These are phyloP conservation scores for Penicillium herquei DNA, from an alignment of 495 filamentous ascomycete genomes.

Conservation along the genomic window DNA sequence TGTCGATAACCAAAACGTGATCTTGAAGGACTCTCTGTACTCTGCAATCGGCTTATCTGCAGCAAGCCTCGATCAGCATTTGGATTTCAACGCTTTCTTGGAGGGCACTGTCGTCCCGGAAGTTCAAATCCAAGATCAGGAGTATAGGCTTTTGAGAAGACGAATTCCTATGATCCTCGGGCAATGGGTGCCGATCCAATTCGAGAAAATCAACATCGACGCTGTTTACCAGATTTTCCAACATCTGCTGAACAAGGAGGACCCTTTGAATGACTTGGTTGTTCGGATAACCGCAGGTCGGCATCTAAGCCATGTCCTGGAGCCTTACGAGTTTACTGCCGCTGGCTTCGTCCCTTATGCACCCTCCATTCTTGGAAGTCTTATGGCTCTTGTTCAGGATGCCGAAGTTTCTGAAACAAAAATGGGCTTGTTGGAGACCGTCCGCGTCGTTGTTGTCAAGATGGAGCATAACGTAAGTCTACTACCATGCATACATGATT, in stretches of 20 bases:
- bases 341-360: constrained; percentile 73
- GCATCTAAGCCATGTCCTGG: constrained; percentile 73
- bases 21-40: constrained; percentile 90
- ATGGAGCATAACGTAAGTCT: constrained; percentile 68
- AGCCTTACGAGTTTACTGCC: constrained; percentile 76
- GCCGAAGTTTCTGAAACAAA: constrained; percentile 84
- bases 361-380: constrained; percentile 58
- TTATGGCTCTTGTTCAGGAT: constrained; percentile 76
- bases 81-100: constrained; percentile 83
- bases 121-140: constrained; percentile 69
- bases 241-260: constrained; percentile 75
- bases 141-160: constrained; percentile 83
- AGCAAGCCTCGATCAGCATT: constrained; percentile 60
- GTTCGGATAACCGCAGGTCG: constrained; percentile 88
- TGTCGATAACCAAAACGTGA: constrained; percentile 62
- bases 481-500: no score
- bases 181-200: constrained; percentile 81
- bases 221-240: constrained; percentile 88
- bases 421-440: constrained; percentile 79
- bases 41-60: constrained; percentile 87
- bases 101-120: constrained; percentile 72
- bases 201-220: constrained; percentile 58
- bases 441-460: constrained; percentile 73
- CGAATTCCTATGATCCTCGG: constrained; percentile 84
- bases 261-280: constrained; percentile 82